A percentile compares a stretch with the other conserved stretches of the same genome.
Evolutionary conservation across 768 basidiomycete genomes (phyloP).

Genomic region (Tylopilus sp.): DNA sequence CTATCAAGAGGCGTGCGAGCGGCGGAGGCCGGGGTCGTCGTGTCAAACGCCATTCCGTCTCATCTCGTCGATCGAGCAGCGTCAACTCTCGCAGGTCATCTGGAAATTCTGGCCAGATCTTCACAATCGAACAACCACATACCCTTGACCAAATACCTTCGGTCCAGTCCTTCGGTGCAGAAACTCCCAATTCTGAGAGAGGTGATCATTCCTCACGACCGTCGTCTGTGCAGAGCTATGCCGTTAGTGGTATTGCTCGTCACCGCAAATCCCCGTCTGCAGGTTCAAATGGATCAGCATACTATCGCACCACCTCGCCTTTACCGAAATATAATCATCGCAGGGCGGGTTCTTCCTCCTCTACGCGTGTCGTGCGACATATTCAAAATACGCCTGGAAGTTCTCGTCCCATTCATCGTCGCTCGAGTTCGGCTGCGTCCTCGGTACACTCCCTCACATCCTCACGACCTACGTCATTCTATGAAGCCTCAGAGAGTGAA

Average conservation of each 20-base stretch:
- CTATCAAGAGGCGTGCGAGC: slow-evolving; percentile 52
- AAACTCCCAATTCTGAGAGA: slow-evolving; percentile 85
- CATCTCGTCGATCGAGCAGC: slow-evolving; percentile 86
- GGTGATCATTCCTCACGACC: slow-evolving; percentile 78
- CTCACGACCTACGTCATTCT: slow-evolving; percentile 74
- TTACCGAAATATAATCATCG: slow-evolving; percentile 73
- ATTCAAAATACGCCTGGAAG: slow-evolving; percentile 38
- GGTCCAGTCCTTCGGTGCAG: slow-evolving; percentile 70
- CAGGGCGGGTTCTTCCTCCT: slow-evolving; percentile 75
- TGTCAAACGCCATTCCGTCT: slow-evolving; percentile 65
- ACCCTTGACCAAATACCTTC: slow-evolving; percentile 49
- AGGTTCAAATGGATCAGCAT: slow-evolving; percentile 69
- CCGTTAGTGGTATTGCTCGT: slow-evolving; percentile 46
- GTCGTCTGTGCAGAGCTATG: slow-evolving; percentile 80
- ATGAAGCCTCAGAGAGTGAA: slow-evolving; percentile 71
- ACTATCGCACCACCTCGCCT: slow-evolving; percentile 68
- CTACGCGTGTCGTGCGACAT: slow-evolving; percentile 76
- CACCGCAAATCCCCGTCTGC: slow-evolving; percentile 76
- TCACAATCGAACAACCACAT: slow-evolving; percentile 54
- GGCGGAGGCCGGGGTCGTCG: slow-evolving; percentile 47
- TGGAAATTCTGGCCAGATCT: slow-evolving; percentile 43
- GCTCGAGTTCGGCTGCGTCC: slow-evolving; percentile 75
- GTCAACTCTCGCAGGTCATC: slow-evolving; percentile 82
- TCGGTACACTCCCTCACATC: slow-evolving; percentile 75
- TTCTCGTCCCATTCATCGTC: slow-evolving; percentile 52